phyloP scores from a whole-genome alignment of 805 yeast species.

The Ogataea polymorpha region DNA sequence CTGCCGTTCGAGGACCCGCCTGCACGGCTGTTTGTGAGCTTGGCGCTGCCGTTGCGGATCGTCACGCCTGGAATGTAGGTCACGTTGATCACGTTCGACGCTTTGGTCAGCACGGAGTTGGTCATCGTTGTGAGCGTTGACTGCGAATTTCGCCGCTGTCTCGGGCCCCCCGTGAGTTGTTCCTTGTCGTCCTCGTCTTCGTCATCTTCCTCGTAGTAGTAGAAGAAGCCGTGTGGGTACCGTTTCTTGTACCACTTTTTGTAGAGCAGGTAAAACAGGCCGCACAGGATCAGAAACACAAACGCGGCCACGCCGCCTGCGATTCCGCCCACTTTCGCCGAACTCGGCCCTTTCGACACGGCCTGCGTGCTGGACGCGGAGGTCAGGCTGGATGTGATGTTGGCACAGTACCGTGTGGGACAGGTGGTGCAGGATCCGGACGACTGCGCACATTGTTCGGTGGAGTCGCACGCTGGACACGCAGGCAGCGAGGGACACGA shows the following conservation, averaged over 20 bases:
- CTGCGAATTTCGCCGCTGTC: conserved; percentile 23
- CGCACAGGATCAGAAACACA: conserved; percentile 35
- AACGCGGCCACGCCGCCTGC: conserved; percentile 76
- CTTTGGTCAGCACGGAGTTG: conserved; percentile 68
- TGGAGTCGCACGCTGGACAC: conserved; percentile 54
- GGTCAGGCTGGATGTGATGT: conserved; percentile 19
- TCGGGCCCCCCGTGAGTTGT: conserved; percentile 15
- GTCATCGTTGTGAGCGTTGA: conserved; percentile 40
- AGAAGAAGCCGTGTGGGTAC: conserved; percentile 31
- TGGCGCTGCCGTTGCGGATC: conserved; percentile 42
- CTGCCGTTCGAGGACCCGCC: conserved; percentile 18
- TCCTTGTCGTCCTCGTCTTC: conserved; percentile 21
- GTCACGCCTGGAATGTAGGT: conserved; percentile 95
- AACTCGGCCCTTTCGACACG: background rate
- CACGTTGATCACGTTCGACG: conserved; percentile 85
- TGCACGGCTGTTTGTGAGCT: conserved; percentile 11
- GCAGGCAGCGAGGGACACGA: conserved; percentile 33
- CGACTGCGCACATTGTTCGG: conserved; percentile 54
- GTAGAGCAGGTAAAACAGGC: conserved; percentile 39
- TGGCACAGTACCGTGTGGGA: conserved; percentile 51
- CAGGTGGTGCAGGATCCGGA: conserved; percentile 57
- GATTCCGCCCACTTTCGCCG: conserved; percentile 50
- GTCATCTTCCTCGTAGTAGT: conserved; percentile 30
- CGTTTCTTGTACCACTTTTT: conserved; percentile 40
- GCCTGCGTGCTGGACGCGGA: background rate